Percentiles rank a stretch among this genome's conserved stretches.
Evolutionary conservation across 2,329 filamentous ascomycete species (phyloP).

Genomic region (Penicillium sp.): DNA sequence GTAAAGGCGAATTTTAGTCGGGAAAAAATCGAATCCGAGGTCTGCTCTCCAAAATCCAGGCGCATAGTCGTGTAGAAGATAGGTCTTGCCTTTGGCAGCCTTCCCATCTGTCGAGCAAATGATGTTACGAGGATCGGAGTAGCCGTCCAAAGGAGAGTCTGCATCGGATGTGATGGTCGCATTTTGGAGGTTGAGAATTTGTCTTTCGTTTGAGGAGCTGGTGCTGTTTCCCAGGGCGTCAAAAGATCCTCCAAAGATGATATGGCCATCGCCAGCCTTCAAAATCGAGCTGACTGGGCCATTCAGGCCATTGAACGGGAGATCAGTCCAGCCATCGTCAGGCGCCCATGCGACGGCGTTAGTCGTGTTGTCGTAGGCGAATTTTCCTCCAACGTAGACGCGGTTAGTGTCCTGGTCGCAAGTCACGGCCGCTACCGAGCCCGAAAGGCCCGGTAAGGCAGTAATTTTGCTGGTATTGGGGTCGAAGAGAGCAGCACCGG

Average conservation of each 20-base stretch:
- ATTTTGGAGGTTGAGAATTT: constrained; percentile 79
- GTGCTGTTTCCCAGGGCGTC: constrained; percentile 81
- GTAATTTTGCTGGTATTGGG: constrained; percentile 67
- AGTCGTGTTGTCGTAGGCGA: constrained; percentile 73
- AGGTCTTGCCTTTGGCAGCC: constrained; percentile 73
- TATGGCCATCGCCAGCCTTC: constrained; percentile 74
- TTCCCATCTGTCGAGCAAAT: constrained; percentile 70
- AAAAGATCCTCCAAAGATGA: constrained; percentile 89
- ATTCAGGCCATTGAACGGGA: constrained; percentile 93
- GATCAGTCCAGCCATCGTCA: constrained; percentile 67
- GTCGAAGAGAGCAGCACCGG: constrained; percentile 78
- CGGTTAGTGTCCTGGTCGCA: constrained; percentile 74
- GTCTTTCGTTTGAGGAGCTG: constrained; percentile 56
- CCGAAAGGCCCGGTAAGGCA: constrained; percentile 75
- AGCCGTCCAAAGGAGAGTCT: constrained; percentile 60
- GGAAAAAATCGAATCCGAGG: constrained; percentile 80
- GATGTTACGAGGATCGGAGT: constrained; percentile 74
- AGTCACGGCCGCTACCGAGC: constrained; percentile 75
- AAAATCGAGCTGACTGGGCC: constrained; percentile 83
- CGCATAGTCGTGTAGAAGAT: constrained; percentile 72
- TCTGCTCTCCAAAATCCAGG: constrained; percentile 79
- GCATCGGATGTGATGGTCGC: constrained; percentile 69
- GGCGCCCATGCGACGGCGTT: constrained; percentile 84
- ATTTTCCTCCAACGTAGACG: constrained; percentile 90
- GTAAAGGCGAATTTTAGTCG: constrained; percentile 80